These are phyloP conservation scores for Fraxinus cuspidata DNA, from an alignment of 257 asterid species.

Conservation along the genomic window DNA sequence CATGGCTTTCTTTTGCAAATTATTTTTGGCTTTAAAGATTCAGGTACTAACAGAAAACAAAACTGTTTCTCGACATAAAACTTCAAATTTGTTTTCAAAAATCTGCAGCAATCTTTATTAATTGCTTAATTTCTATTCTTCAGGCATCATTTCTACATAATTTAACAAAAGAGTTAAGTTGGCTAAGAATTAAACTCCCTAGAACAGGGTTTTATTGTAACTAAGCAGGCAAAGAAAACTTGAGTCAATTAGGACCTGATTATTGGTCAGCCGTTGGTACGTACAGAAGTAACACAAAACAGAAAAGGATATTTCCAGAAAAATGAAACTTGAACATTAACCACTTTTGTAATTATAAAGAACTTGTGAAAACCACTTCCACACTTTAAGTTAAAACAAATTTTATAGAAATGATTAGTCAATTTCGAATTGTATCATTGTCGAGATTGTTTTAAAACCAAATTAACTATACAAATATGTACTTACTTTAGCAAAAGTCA, in stretches of 20 bases:
- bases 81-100: neutral
- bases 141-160: too few relatives aligned
- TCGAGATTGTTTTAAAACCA: conserved; percentile 2
- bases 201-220: too few relatives aligned
- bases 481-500: conserved; percentile 7
- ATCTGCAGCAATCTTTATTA: neutral
- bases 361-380: too few relatives aligned
- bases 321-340: neutral
- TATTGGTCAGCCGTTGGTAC: neutral
- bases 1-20: too few relatives aligned
- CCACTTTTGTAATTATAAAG: too few relatives aligned
- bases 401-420: neutral
- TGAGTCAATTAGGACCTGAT: neutral
- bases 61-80: neutral
- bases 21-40: too few relatives aligned
- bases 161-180: too few relatives aligned
- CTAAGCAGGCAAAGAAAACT: too few relatives aligned
- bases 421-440: neutral
- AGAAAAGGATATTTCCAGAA: neutral
- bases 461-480: conserved; percentile 1
- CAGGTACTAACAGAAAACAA: neutral
- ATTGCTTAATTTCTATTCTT: too few relatives aligned
- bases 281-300: neutral
- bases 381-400: neutral
- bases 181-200: too few relatives aligned